A percentile compares a stretch with the other conserved stretches of the same genome.
Conservation (phyloP, 768 basidiomycete species). For the Paxillus ammoniavirescens region DNA sequence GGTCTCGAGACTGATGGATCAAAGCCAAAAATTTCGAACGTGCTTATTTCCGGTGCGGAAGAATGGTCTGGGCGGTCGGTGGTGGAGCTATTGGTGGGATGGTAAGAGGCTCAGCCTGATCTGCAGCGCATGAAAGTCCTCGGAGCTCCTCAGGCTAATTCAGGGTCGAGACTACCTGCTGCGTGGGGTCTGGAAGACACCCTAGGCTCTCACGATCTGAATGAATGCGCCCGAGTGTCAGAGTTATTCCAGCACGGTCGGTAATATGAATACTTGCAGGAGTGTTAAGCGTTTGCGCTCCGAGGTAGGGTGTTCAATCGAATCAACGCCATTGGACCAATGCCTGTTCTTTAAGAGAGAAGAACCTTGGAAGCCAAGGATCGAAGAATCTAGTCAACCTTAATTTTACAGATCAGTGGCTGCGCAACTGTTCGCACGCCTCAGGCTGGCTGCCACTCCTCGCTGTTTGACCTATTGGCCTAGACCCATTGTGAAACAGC, state of each 20-base stretch:
- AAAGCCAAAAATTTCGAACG: constrained; percentile 6
- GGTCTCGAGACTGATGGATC: constrained; percentile 16
- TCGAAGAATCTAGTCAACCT: constrained; percentile 28
- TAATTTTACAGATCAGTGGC: constrained; percentile 9
- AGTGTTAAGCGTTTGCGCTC: constrained; percentile 79
- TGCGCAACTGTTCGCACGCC: constrained; percentile 86
- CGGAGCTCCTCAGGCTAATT: constrained; percentile 14
- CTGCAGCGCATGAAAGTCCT: constrained; percentile 20
- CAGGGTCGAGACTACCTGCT: constrained; percentile 15
- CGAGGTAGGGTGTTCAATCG: constrained; percentile 69
- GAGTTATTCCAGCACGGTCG: constrained; percentile 2
- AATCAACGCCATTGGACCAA: constrained; percentile 77
- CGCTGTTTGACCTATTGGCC: constrained; percentile 44
- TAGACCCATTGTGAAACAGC: constrained; percentile 25
- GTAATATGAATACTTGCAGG: constrained; percentile 49
- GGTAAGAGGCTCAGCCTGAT: constrained; percentile 16
- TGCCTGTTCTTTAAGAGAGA: constrained; percentile 83
- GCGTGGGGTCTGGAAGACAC: constrained; percentile 65
- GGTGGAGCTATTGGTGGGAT: constrained; percentile 10
- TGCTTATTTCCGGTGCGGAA: constrained; percentile 8
- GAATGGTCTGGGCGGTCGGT: constrained; percentile 20
- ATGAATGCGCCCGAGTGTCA: constrained; percentile 11
- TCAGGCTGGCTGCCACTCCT: constrained; percentile 99
- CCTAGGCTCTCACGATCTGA: constrained; percentile 68
- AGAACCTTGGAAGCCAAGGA: constrained; percentile 89